A percentile compares a stretch with the other conserved stretches of the same genome.
phyloP scores from a whole-genome alignment of 768 basidiomycete genomes.

The Tephrocybe sp. region DNA sequence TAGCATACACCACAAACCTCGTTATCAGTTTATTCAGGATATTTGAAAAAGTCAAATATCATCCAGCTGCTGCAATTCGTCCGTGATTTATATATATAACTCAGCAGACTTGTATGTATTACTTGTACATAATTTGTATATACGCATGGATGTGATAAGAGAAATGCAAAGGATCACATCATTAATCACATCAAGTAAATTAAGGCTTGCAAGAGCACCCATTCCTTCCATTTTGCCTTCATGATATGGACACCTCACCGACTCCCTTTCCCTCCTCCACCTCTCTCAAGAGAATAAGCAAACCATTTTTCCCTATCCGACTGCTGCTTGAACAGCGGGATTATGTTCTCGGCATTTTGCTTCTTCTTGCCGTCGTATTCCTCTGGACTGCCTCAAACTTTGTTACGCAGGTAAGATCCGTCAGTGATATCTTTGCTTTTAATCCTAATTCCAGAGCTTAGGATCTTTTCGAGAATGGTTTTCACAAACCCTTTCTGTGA shows the following conservation, averaged over 20 bases:
- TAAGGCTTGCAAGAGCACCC: no score
- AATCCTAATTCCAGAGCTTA: constrained; percentile 16
- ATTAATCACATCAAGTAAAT: not conserved
- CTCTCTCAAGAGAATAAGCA: constrained; percentile 1
- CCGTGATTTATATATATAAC: not conserved
- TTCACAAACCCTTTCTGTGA: constrained; percentile 86
- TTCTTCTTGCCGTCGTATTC: constrained; percentile 73
- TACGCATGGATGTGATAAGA: no score
- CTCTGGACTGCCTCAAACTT: constrained; percentile 92
- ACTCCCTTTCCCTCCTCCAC: not conserved
- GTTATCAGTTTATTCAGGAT: constrained; percentile 84
- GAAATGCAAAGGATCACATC: no score
- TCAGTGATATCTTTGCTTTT: not conserved
- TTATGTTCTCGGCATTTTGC: constrained; percentile 56
- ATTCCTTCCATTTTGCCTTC: not conserved
- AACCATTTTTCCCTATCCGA: constrained; percentile 1
- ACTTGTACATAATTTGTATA: no score
- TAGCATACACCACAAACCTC: constrained; percentile 82
- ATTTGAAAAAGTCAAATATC: constrained; percentile 87
- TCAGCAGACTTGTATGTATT: not conserved
- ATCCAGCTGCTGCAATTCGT: constrained; percentile 32
- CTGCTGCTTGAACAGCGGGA: constrained; percentile 25
- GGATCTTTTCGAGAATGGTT: constrained; percentile 60
- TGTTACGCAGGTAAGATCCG: constrained; percentile 64
- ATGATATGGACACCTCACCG: constrained; percentile 4